These are phyloP conservation scores for Mucor mucedo DNA, from an alignment of 371 early-diverging fungal species.

Conservation along the genomic window DNA sequence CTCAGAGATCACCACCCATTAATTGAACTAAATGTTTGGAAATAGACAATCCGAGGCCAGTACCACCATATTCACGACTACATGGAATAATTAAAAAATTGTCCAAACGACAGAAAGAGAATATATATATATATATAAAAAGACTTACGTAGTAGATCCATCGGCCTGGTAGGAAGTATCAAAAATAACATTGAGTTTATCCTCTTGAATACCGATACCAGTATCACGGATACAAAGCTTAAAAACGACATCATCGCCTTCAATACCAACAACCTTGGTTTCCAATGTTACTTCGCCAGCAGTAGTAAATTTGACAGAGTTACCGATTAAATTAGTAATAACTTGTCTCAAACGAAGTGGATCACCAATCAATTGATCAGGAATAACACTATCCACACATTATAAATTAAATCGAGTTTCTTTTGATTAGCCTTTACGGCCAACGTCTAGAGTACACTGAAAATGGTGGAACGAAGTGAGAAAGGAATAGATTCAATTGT, in stretches of 20 bases:
- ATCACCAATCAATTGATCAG: constrained; percentile 78
- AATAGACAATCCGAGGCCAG: constrained; percentile 86
- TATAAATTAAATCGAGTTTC: constrained; percentile 64
- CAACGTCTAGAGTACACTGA: constrained; percentile 71
- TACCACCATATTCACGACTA: constrained; percentile 80
- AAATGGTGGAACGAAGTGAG: constrained; percentile 68
- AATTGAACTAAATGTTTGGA: constrained; percentile 74
- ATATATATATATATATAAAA: background rate
- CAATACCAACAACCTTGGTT: constrained; percentile 40
- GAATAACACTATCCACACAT: constrained; percentile 69
- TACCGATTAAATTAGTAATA: constrained; percentile 83
- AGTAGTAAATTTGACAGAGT: constrained; percentile 87
- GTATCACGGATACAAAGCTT: constrained; percentile 80
- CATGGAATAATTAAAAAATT: background rate
- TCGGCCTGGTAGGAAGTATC: constrained; percentile 85
- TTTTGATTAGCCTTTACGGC: constrained; percentile 74
- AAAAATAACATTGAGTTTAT: constrained; percentile 76
- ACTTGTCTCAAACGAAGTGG: constrained; percentile 78
- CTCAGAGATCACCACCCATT: constrained; percentile 84
- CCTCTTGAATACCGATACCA: constrained; percentile 86
- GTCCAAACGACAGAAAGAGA: background rate
- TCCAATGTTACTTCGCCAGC: constrained; percentile 67
- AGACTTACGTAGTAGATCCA: constrained; percentile 71
- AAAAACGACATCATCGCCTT: constrained; percentile 51
- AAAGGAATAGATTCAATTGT: constrained; percentile 71